Base-by-base conservation (phyloP, 2,329 filamentous ascomycete species). In the Aspergillus sp. region DNA sequence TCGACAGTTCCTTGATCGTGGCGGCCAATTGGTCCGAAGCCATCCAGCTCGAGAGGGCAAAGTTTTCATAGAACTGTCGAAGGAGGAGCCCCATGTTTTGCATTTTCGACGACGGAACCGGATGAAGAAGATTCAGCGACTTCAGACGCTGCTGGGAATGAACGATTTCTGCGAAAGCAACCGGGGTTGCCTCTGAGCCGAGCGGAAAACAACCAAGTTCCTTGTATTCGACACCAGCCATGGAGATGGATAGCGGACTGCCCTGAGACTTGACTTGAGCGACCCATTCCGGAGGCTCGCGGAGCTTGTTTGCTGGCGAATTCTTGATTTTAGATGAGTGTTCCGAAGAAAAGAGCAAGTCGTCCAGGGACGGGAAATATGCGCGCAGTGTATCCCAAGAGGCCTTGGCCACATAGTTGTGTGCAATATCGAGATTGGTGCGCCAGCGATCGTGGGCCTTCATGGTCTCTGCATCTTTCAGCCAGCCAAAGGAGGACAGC, bases 131-230 rank as follows among this genome's bases (percentile, higher is more conserved):
- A 0, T 72, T 71, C 1, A 81, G 71, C 7, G 73, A 69, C 59
- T 75, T 76, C 1, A 82, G 70, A 13, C 76, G 76, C 58, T 72
- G 69, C 62, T 83, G 81, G 4, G 78, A 78, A 47, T 77, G 71
- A 32, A 81, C 71, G 23, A 83, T 71, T 44, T 81, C 77, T 2
- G 75, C 71, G 57, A 82, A 83, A 5, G 78, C 75, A 32, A 76
- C 68, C 11, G 71, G 61, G 1, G 77, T 71, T 5, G 75, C 71
- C 38, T 81, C 75, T 3, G 79, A 74, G 2, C 81, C 80, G 1
- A 83, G 64, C 21, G 80, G 80, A 57, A 81, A 82, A 59, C 81
- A 82, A 17, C 80, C 80, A 30, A 81, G 68, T 13, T 70, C 63
- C 38, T 73, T 75, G 58, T 76, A 78, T 11, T 73, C 71, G n/a